Percentiles rank a stretch among this genome's conserved stretches.
These are phyloP conservation scores for Suhomyces canberraensis DNA, from an alignment of 805 yeast genomes.

Conservation along the genomic window DNA sequence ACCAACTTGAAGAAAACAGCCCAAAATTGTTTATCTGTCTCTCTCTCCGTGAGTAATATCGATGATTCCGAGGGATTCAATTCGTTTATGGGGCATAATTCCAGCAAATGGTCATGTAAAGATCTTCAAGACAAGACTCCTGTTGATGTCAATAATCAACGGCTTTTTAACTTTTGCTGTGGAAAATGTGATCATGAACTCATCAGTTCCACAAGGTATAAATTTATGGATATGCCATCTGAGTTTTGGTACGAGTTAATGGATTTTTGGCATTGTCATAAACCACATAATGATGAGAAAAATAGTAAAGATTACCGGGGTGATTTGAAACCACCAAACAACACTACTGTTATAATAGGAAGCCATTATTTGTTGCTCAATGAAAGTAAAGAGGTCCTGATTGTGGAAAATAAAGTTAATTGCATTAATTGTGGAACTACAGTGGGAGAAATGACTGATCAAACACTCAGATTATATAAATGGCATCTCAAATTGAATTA, in stretches of 20 bases:
- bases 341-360: conserved; percentile 49
- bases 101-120: conserved; percentile 42
- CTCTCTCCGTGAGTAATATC: not conserved
- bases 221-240: conserved; percentile 72
- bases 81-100: conserved; percentile 7
- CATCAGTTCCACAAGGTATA: conserved; percentile 29
- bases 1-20: not conserved
- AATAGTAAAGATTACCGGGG: conserved; percentile 34
- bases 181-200: conserved; percentile 23
- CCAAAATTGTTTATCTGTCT: conserved; percentile 1
- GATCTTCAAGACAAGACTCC: conserved; percentile 38
- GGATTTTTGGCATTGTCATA: conserved; percentile 98
- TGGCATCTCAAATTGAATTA: conserved; percentile 9
- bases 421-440: conserved; percentile 37
- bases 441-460: conserved; percentile 38
- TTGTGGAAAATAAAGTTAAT: conserved; percentile 8
- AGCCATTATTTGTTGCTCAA: conserved; percentile 50
- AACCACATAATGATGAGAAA: conserved; percentile 44
- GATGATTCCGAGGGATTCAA: not conserved
- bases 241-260: conserved; percentile 92
- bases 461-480: conserved; percentile 7
- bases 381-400: conserved; percentile 6
- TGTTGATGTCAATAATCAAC: conserved; percentile 10
- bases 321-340: conserved; percentile 40
- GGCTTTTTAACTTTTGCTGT: conserved; percentile 32